A percentile compares a stretch with the other conserved stretches of the same genome.
phyloP scores from a whole-genome alignment of 2,329 filamentous ascomycete species.

The Diaporthe sp. region DNA sequence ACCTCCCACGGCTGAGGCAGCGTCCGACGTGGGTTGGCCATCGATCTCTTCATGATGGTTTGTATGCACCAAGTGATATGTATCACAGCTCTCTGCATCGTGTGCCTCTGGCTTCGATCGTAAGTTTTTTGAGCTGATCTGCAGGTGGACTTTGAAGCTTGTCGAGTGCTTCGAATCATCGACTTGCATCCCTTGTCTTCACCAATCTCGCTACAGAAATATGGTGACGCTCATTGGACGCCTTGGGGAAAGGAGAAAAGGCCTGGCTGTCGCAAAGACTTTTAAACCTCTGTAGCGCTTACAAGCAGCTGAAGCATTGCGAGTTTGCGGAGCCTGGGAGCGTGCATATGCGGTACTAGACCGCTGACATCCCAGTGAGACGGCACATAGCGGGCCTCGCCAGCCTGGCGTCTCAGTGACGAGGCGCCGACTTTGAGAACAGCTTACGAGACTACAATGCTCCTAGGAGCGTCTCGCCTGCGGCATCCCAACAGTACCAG shows the following conservation, averaged over 20 bases:
- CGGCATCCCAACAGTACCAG: background rate
- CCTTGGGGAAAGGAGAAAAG: slow-evolving; percentile 15
- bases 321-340: slow-evolving; percentile 10
- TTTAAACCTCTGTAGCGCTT: slow-evolving; percentile 25
- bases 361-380: slow-evolving; percentile 29
- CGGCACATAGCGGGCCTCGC: background rate
- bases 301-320: slow-evolving; percentile 3
- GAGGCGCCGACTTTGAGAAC: background rate
- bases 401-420: background rate
- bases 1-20: slow-evolving; percentile 14
- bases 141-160: slow-evolving; percentile 16
- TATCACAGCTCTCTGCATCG: slow-evolving; percentile 28
- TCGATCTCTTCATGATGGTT: slow-evolving; percentile 23
- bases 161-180: slow-evolving; percentile 5
- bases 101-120: slow-evolving; percentile 7
- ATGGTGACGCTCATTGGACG: slow-evolving; percentile 24
- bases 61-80: slow-evolving; percentile 5
- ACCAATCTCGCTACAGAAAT: slow-evolving; percentile 12
- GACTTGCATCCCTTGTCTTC: slow-evolving; percentile 36
- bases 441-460: background rate
- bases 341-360: slow-evolving; percentile 18
- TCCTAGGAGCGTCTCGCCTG: background rate
- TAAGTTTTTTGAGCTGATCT: slow-evolving; percentile 12
- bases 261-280: slow-evolving; percentile 9
- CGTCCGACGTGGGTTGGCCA: background rate